Conservation (phyloP, 1,284 basidiomycete genomes). For the Tremellales sp. region DNA sequence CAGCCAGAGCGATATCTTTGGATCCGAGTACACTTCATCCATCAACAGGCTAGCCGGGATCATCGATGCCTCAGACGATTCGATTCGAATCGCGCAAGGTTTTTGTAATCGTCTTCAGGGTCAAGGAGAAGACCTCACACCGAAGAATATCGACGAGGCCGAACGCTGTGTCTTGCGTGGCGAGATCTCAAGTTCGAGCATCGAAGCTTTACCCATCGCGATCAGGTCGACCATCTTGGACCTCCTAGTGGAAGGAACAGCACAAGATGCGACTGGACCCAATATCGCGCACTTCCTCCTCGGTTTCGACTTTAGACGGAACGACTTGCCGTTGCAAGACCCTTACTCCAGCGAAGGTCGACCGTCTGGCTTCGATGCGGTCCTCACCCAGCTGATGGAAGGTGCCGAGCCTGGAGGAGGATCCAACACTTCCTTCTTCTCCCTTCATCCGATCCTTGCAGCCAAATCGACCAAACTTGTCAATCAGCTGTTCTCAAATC, state of each 20-base stretch:
- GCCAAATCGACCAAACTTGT: constrained; percentile 82
- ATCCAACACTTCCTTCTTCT: constrained; percentile 58
- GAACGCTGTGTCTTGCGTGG: constrained; percentile 25
- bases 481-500: constrained; percentile 80
- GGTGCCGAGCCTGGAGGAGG: constrained; percentile 59
- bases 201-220: constrained; percentile 50
- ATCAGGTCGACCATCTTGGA: constrained; percentile 78
- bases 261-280: constrained; percentile 62
- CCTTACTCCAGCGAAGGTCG: constrained; percentile 63
- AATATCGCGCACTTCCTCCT: constrained; percentile 88
- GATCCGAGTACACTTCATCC: constrained; percentile 52
- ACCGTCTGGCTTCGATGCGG: constrained; percentile 71
- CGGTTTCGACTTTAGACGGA: constrained; percentile 61
- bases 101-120: constrained; percentile 67
- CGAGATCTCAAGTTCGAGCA: constrained; percentile 10
- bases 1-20: constrained; percentile 57
- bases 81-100: constrained; percentile 76
- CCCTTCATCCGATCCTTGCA: constrained; percentile 69
- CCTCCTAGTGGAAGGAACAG: constrained; percentile 75
- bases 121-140: constrained; percentile 50
- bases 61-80: constrained; percentile 77
- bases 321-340: constrained; percentile 48
- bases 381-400: constrained; percentile 69
- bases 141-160: constrained; percentile 35
- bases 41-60: constrained; percentile 67